Evolutionary conservation across 179 eudicot species (phyloP).

Genomic region (Nepenthes alata): DNA sequence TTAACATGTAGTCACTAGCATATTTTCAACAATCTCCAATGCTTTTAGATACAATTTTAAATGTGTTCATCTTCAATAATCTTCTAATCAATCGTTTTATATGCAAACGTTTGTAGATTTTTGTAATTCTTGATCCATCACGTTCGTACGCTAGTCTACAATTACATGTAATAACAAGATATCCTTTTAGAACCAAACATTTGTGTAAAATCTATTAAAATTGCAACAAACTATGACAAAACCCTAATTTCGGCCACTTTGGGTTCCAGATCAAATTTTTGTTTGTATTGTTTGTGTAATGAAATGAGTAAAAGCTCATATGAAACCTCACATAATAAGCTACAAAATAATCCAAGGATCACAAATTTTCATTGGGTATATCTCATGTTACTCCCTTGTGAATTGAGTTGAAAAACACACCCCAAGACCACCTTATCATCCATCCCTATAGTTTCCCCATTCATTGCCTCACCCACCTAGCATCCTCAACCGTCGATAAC

Average conservation of each 20-base stretch:
- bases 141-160: conserved; percentile 14
- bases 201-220: conserved; percentile 2
- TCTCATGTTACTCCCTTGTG: conserved; percentile 24
- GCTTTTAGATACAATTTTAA: too few relatives aligned
- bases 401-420: conserved; percentile 55
- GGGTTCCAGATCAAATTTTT: conserved; percentile 14
- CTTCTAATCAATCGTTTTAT: background rate
- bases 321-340: conserved; percentile 42
- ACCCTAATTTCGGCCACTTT: conserved; percentile 19
- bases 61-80: conserved; percentile 33
- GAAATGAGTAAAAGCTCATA: conserved; percentile 13
- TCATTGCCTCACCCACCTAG: conserved; percentile 6
- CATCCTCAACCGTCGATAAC: conserved; percentile 34
- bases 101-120: conserved; percentile 10
- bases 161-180: background rate
- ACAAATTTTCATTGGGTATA: conserved; percentile 19
- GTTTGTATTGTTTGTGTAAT: conserved; percentile 5
- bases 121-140: conserved; percentile 9
- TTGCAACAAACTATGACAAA: conserved; percentile 13
- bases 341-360: conserved; percentile 16
- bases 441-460: conserved; percentile 4
- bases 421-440: background rate
- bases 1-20: too few relatives aligned
- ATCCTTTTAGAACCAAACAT: background rate
- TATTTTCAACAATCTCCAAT: too few relatives aligned